Evolutionary conservation across 169 alveolate genomes (phyloP).

Genomic region (Plasmodium chabaudi): DNA sequence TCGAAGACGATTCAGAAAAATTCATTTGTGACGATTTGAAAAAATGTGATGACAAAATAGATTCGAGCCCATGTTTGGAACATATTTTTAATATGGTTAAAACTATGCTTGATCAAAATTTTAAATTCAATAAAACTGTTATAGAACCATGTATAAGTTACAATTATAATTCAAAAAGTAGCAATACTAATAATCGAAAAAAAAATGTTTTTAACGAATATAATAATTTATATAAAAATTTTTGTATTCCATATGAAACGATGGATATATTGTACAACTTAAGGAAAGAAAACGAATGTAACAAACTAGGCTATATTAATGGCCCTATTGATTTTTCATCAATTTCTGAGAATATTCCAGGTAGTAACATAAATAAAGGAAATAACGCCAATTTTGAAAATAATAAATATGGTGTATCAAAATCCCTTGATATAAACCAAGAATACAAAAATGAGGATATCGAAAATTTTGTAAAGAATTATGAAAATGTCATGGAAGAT

Average conservation of each 20-base stretch:
- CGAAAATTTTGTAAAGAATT: not conserved
- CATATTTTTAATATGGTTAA: slow-evolving; percentile 6
- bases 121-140: slow-evolving; percentile 11
- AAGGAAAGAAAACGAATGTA: slow-evolving; percentile 8
- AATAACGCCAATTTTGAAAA: slow-evolving; percentile 33
- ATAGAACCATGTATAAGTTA: slow-evolving; percentile 22
- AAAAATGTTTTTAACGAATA: slow-evolving; percentile 25
- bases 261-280: slow-evolving; percentile 15
- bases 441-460: not conserved
- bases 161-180: slow-evolving; percentile 12
- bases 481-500: not conserved
- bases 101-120: slow-evolving; percentile 29
- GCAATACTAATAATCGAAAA: slow-evolving; percentile 33
- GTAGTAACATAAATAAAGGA: not conserved
- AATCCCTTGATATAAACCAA: not conserved
- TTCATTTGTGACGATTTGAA: too few species aligned
- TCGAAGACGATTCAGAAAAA: not conserved
- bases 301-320: slow-evolving; percentile 12
- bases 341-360: too few species aligned
- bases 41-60: not conserved
- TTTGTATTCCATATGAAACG: slow-evolving; percentile 62
- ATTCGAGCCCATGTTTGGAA: not conserved
- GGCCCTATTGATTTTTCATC: slow-evolving; percentile 12
- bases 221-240: slow-evolving; percentile 48
- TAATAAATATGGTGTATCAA: slow-evolving; percentile 2